Evolutionary conservation across 2,329 filamentous ascomycete genomes (phyloP).

Genomic region (Drechmeria coniospora): DNA sequence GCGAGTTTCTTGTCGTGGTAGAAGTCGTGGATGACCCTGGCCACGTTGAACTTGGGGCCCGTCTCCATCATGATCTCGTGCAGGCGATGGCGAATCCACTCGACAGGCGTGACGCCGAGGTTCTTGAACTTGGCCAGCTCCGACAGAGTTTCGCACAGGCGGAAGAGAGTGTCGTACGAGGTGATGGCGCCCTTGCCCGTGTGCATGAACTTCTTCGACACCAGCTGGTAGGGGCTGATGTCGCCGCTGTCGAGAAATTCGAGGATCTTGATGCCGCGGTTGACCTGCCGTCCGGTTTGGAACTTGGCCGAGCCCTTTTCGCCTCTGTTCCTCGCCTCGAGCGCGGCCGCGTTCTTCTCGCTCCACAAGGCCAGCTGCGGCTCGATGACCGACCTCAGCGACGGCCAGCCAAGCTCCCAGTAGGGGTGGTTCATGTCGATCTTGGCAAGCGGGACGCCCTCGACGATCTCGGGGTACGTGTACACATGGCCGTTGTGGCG

Average conservation of each 20-base stretch:
- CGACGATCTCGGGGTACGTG: conserved; percentile 34
- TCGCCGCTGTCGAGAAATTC: conserved; percentile 34
- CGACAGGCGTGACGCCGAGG: conserved; percentile 35
- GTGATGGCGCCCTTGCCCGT: conserved; percentile 23
- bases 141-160: conserved; percentile 35
- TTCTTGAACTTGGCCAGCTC: conserved; percentile 37
- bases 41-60: conserved; percentile 33
- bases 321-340: conserved; percentile 15
- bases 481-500: conserved; percentile 33
- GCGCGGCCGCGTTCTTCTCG: conserved; percentile 26
- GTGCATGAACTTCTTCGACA: conserved; percentile 34
- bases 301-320: conserved; percentile 29
- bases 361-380: conserved; percentile 31
- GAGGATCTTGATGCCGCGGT: conserved; percentile 36
- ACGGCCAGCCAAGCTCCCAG: conserved; percentile 39
- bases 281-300: conserved; percentile 39
- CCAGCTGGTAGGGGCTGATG: conserved; percentile 41
- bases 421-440: conserved; percentile 35
- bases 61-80: conserved; percentile 29
- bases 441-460: conserved; percentile 36
- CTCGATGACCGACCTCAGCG: conserved; percentile 26
- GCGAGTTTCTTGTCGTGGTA: conserved; percentile 40
- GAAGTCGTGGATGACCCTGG: conserved; percentile 34
- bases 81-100: conserved; percentile 43
- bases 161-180: conserved; percentile 42